These are phyloP conservation scores for Hypoxylon intermedium DNA, from an alignment of 495 filamentous ascomycete genomes.

Conservation along the genomic window DNA sequence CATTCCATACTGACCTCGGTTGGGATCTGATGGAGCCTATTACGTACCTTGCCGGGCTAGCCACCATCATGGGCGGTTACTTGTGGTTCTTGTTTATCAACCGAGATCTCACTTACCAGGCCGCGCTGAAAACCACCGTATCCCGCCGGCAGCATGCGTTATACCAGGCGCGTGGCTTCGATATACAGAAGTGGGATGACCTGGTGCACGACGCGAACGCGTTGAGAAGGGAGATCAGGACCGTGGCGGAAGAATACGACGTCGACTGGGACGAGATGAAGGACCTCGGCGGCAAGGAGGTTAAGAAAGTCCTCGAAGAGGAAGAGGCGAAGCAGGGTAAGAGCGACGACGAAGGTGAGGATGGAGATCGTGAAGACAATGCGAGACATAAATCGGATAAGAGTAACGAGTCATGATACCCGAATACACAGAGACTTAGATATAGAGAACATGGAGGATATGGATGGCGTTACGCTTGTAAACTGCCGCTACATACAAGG, in stretches of 20 bases:
- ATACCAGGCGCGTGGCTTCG: conserved; percentile 77
- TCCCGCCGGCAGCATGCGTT: conserved; percentile 76
- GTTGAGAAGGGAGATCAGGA: conserved; percentile 79
- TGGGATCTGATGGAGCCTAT: conserved; percentile 95
- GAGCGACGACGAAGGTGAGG: conserved; percentile 52
- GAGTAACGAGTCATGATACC: conserved; percentile 40
- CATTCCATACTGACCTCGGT: conserved; percentile 78
- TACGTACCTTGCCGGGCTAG: conserved; percentile 83
- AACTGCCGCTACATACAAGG: background rate
- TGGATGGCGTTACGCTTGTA: too few relatives aligned
- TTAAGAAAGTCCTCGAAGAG: conserved; percentile 72
- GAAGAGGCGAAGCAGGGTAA: conserved; percentile 56
- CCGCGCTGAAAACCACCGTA: conserved; percentile 85
- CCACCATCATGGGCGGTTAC: conserved; percentile 86
- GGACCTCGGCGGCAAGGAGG: conserved; percentile 77
- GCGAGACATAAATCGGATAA: conserved; percentile 52
- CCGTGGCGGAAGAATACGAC: conserved; percentile 85
- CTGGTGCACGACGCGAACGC: conserved; percentile 83
- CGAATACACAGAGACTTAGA: conserved; percentile 25
- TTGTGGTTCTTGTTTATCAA: conserved; percentile 95
- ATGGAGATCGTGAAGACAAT: conserved; percentile 55
- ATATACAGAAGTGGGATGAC: conserved; percentile 75
- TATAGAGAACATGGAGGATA: too few relatives aligned
- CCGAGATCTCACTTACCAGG: conserved; percentile 83
- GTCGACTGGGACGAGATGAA: conserved; percentile 89